Conservation (phyloP, 208 protist species). For the Trypanosoma cruzi region DNA sequence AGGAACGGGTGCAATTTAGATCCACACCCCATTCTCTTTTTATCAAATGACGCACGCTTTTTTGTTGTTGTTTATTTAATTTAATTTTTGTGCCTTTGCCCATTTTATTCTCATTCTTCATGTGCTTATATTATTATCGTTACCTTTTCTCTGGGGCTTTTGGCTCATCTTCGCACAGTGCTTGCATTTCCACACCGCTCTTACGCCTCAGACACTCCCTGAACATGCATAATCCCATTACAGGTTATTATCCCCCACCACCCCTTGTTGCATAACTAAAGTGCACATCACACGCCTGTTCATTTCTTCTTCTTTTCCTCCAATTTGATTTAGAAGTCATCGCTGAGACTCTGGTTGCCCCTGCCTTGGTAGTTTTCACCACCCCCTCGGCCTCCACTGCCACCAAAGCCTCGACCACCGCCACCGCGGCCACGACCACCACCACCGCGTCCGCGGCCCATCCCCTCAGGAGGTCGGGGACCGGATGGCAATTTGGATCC, state of each 20-base stretch:
- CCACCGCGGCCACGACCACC: constrained; percentile 34
- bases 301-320: not conserved
- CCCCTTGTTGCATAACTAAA: not conserved
- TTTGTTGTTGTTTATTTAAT: no score
- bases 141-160: constrained; percentile 3
- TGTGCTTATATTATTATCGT: not conserved
- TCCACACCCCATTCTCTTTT: not conserved
- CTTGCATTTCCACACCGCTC: not conserved
- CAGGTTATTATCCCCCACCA: constrained; percentile 2
- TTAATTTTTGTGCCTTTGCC: constrained; percentile 17
- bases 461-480: constrained; percentile 64
- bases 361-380: constrained; percentile 38
- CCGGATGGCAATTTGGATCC: constrained; percentile 86
- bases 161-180: not conserved
- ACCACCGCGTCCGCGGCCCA: constrained; percentile 45
- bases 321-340: constrained; percentile 68
- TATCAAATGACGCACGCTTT: not conserved
- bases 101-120: not conserved
- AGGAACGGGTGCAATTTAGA: not conserved
- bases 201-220: not conserved
- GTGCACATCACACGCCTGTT: not conserved
- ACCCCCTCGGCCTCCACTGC: constrained; percentile 14
- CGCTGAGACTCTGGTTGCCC: constrained; percentile 74
- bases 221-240: not conserved
- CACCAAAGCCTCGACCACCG: constrained; percentile 15